Conservation (phyloP, 495 filamentous ascomycete species). For the Penicillium psychrofluorescens region DNA sequence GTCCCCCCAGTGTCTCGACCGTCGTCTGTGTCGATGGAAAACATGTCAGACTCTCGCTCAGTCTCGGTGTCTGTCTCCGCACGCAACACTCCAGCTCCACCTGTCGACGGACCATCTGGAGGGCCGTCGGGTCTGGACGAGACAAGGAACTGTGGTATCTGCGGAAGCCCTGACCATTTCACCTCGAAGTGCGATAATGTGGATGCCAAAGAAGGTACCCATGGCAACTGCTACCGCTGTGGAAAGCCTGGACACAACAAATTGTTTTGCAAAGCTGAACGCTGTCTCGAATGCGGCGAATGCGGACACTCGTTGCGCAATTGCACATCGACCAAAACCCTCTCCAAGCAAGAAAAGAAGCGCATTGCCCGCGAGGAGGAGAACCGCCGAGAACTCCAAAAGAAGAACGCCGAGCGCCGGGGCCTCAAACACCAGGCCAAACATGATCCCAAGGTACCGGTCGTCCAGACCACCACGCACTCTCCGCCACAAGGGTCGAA, state of each 20-base stretch:
- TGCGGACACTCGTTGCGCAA: conserved; percentile 30
- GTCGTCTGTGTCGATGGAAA: conserved; percentile 15
- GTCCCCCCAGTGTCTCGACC: conserved; percentile 15
- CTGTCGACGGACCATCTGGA: conserved; percentile 35
- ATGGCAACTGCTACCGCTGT: conserved; percentile 40
- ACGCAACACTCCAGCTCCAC: conserved; percentile 16
- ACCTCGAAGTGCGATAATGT: conserved; percentile 42
- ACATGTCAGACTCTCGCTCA: conserved; percentile 12
- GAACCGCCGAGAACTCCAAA: conserved; percentile 20
- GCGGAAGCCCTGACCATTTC: conserved; percentile 42
- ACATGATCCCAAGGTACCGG: conserved; percentile 41
- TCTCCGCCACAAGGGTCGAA: background rate
- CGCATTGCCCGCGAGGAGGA: conserved; percentile 27
- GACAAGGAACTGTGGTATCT: conserved; percentile 33
- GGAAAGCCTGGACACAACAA: conserved; percentile 31
- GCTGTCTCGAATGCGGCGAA: conserved; percentile 41
- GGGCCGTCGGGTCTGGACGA: conserved; percentile 39
- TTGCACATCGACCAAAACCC: conserved; percentile 24
- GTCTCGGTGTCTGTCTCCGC: conserved; percentile 19
- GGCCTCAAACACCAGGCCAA: conserved; percentile 35
- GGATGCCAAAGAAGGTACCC: conserved; percentile 26
- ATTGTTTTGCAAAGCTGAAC: conserved; percentile 27
- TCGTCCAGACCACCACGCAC: conserved; percentile 26
- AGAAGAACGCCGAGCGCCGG: conserved; percentile 28
- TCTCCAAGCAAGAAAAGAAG: conserved; percentile 29